Percentiles rank a stretch among this genome's conserved stretches.
phyloP scores from a whole-genome alignment of 352 stramenopile species.

The Elongisporangium prolatum region DNA sequence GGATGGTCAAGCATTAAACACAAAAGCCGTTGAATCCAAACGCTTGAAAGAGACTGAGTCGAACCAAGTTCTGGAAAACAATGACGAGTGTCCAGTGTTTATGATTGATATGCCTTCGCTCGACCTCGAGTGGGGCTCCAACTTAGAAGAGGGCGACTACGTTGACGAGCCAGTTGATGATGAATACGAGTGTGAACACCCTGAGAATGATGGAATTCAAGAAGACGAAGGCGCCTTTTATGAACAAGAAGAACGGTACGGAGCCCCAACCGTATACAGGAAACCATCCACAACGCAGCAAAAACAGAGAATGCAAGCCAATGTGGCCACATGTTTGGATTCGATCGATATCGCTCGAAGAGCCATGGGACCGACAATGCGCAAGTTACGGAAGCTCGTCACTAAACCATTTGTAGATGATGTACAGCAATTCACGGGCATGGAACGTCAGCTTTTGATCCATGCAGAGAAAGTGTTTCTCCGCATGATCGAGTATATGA shows the following conservation, averaged over 20 bases:
- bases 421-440: constrained; percentile 7
- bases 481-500: constrained; percentile 14
- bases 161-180: background rate
- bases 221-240: background rate
- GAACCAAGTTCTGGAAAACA: background rate
- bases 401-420: background rate
- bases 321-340: constrained; percentile 31
- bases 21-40: background rate
- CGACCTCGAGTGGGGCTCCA: constrained; percentile 6
- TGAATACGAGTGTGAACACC: constrained; percentile 7
- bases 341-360: constrained; percentile 41
- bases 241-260: background rate
- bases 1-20: constrained; percentile 1
- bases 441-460: constrained; percentile 31
- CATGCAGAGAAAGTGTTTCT: constrained; percentile 26
- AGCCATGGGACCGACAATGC: constrained; percentile 27
- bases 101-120: constrained; percentile 9
- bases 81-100: constrained; percentile 2
- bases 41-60: background rate
- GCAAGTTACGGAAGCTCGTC: constrained; percentile 11
- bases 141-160: constrained; percentile 4
- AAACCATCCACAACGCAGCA: background rate
- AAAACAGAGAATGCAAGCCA: constrained; percentile 7
- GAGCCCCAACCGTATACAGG: background rate
- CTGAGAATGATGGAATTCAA: background rate